Evolutionary conservation across 305 asterid genomes (phyloP), one percentile per base, ranked within the genome.

Genomic region (Solanum hybrid): DNA sequence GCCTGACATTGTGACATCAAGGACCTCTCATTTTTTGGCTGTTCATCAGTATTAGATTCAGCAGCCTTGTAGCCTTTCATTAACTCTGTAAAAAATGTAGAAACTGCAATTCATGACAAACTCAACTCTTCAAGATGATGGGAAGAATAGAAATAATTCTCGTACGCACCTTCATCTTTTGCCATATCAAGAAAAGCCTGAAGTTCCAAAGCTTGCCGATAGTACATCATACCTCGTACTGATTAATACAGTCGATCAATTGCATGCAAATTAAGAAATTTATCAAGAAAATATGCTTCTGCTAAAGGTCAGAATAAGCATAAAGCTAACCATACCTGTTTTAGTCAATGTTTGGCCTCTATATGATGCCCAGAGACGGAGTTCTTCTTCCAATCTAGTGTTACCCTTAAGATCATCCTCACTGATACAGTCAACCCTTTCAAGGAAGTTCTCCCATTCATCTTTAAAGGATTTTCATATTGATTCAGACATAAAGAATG

Each of bases 221-320:
- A 96, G 93, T 97, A 97, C 99, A 97, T 97, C 99, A 97, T 97
- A 90, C 99, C 99, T 77, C 99, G 98, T 87, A 97, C 99, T 98
- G 90, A 69, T 89, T 88, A 87, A 76, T 79, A 85, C 46, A 91
- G 74, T 86, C 42, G 46, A 88, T 46, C 33, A 77, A 80, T 28
- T 37, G 40, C 77, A 88, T 35, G 86, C 88, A 89, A 91, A 85
- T 51, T 84, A 83, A 91, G 74, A 76, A 94, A 36, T 64, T 88
- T 87, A 24, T 20, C 51, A 39, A 12, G 34, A 34, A 31, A 91
- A 87, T 33, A 31, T 8, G 77, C 69, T 80, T 57, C 39, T 39
- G 69, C 37, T n/a, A 86, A 88, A 67, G 71, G 33, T 84, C 61
- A 84, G 86, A 69, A 87, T 57, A 89, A 86, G 88, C 61, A 74